Conservation (phyloP, 2,329 filamentous ascomycete genomes). For the Fusarium equiseti region DNA sequence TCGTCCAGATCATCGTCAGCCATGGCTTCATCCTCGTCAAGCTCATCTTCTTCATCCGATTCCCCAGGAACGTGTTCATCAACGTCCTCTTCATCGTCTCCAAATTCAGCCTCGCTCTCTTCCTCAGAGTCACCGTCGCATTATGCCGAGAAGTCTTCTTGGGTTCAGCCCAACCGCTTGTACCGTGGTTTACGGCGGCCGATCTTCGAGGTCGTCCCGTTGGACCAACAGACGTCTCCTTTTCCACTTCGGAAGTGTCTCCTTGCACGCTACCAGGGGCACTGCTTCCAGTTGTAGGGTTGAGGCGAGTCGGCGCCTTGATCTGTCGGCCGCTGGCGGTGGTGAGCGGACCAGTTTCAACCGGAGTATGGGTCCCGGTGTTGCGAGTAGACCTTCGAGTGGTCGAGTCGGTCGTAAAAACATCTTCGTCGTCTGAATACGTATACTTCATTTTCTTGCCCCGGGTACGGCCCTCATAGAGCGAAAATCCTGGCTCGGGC, state of each 20-base stretch:
- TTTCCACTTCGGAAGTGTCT: constrained; percentile 56
- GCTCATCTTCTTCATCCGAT: constrained; percentile 69
- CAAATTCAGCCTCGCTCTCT: constrained; percentile 79
- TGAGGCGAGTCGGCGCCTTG: constrained; percentile 73
- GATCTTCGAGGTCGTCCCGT: constrained; percentile 64
- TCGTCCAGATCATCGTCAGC: constrained; percentile 66
- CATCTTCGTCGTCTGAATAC: constrained; percentile 88
- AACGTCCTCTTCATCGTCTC: constrained; percentile 78
- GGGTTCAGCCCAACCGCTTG: constrained; percentile 61
- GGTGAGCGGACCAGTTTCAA: constrained; percentile 72
- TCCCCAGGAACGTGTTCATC: constrained; percentile 74
- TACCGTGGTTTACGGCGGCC: constrained; percentile 62
- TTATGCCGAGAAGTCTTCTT: constrained; percentile 51
- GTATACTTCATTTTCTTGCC: constrained; percentile 98
- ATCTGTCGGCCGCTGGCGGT: constrained; percentile 93
- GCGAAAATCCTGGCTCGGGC: constrained; percentile 88
- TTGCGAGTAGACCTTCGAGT: constrained; percentile 78
- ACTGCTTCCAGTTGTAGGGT: constrained; percentile 69
- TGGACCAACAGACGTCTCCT: constrained; percentile 57
- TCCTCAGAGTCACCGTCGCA: constrained; percentile 71
- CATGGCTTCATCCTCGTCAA: constrained; percentile 69
- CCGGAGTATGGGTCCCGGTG: constrained; percentile 78
- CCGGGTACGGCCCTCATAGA: constrained; percentile 95
- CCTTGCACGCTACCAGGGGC: constrained; percentile 60
- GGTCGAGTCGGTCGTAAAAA: constrained; percentile 74